Evolutionary conservation across 2,329 filamentous ascomycete genomes (phyloP).

Genomic region (Cercospora zeina): DNA sequence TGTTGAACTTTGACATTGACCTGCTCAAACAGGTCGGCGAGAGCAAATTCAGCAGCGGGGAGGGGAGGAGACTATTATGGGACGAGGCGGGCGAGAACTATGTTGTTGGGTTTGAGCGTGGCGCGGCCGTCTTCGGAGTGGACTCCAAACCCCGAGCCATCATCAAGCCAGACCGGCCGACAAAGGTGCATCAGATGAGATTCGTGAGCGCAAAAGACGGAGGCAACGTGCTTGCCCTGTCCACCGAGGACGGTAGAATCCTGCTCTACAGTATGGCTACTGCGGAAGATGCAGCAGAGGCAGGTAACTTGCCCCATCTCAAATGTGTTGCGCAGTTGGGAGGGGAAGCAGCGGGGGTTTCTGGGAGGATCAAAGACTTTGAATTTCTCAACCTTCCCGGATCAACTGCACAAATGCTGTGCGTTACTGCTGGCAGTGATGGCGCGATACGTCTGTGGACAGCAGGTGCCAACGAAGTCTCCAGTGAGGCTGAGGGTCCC

Average conservation of each 20-base stretch:
- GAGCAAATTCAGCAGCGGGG: slow-evolving; percentile 72
- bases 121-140: slow-evolving; percentile 81
- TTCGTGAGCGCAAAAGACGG: slow-evolving; percentile 59
- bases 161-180: slow-evolving; percentile 65
- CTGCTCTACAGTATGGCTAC: slow-evolving; percentile 71
- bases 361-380: slow-evolving; percentile 85
- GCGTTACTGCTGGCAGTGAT: slow-evolving; percentile 80
- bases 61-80: slow-evolving; percentile 82
- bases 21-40: slow-evolving; percentile 75
- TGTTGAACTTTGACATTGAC: slow-evolving; percentile 77
- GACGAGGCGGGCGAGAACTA: slow-evolving; percentile 76
- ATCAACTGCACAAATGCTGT: slow-evolving; percentile 51
- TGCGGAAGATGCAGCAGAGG: slow-evolving; percentile 28
- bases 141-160: slow-evolving; percentile 79
- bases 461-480: neutral
- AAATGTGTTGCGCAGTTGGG: slow-evolving; percentile 72
- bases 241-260: slow-evolving; percentile 87
- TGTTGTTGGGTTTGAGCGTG: slow-evolving; percentile 83
- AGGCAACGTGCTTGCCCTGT: slow-evolving; percentile 63
- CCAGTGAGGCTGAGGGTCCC: slow-evolving; percentile 13
- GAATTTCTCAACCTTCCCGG: slow-evolving; percentile 56
- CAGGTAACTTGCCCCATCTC: slow-evolving; percentile 35
- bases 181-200: slow-evolving; percentile 79
- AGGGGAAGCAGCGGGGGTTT: slow-evolving; percentile 62
- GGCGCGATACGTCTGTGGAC: slow-evolving; percentile 79